Evolutionary conservation across 2,329 filamentous ascomycete genomes (phyloP), one percentile per base, ranked within the genome.

Genomic region (Cyclaneusma minus): DNA sequence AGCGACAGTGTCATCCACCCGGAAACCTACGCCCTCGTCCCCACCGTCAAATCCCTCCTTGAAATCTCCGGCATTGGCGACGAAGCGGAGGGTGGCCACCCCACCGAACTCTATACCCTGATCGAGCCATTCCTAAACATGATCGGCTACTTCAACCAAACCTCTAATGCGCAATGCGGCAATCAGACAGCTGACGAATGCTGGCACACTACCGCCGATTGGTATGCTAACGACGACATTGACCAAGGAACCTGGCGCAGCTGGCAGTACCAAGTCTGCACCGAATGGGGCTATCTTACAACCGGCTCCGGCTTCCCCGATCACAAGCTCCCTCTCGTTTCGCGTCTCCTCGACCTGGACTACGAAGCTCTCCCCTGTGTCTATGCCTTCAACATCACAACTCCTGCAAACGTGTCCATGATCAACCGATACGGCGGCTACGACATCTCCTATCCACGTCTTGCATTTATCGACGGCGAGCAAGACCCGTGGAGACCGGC

Each of bases 381-480:
- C 1, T 55, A 65, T 6, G 65, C 67, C 0, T 91, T 84, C 58
- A 75, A 76, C 51, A 70, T 85, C 42, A 69, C 64, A 0, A 48
- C 54, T 0, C 65, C 64, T 0, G 64, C 82, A 0, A 58, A 84
- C 27, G 52, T 75, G 0, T 60, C 68, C 2, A 56, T 58, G 1
- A 70, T 89, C 48, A 89, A 91, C 57, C 71, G 75, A 43, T 75
- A 78, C 35, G 83, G 83, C 21, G 78, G 71, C 8, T 79, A 72
- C 48, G 54, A 66, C 45, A 74, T 89, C 39, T 41, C 38, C 23
- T 84, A 82, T 44, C 66, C 74, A 1, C 73, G 82, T 2, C 64
- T 92, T 1, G 83, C 83, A 3, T 64, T 80, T 24, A 57, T 92
- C 20, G 81, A 84, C 34, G 82, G 82, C 15, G 66, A 80, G 35